Percentiles rank a stretch among this genome's conserved stretches.
Evolutionary conservation across 202 grass and related monocot species (phyloP).

Genomic region (Carex arenaria): DNA sequence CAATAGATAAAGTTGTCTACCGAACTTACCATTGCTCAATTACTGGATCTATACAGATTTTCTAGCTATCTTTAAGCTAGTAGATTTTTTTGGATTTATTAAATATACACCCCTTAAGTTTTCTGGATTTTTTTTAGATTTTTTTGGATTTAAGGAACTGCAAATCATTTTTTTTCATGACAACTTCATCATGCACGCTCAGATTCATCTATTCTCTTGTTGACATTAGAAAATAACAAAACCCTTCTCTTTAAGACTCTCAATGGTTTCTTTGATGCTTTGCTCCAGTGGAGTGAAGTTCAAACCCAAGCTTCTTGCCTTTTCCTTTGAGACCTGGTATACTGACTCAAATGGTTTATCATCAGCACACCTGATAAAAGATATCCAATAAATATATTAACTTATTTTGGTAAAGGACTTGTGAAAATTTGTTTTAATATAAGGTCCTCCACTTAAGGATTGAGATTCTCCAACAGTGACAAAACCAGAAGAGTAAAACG

Average conservation of each 20-base stretch:
- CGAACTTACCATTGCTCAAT: too few species aligned
- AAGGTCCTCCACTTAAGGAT: not conserved
- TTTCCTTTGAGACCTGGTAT: constrained; percentile 53
- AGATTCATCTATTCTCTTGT: not conserved
- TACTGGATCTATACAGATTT: too few species aligned
- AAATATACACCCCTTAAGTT: not conserved
- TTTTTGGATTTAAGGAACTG: not conserved
- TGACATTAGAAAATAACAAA: constrained; percentile 35
- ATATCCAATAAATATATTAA: constrained; percentile 2
- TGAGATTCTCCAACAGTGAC: not conserved
- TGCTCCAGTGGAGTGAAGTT: constrained; percentile 52
- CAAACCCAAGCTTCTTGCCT: constrained; percentile 44
- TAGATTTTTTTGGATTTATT: not conserved
- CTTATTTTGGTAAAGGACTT: not conserved
- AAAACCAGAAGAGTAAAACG: not conserved
- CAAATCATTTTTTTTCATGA: not conserved
- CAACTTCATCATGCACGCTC: not conserved
- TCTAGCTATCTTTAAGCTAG: too few species aligned
- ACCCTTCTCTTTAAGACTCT: constrained; percentile 71
- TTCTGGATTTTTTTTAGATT: not conserved
- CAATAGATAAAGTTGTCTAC: not conserved
- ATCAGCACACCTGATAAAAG: constrained; percentile 51
- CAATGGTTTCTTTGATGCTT: constrained; percentile 61
- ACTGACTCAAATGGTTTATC: constrained; percentile 38
- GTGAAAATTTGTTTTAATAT: not conserved